A percentile compares a stretch with the other conserved stretches of the same genome.
Conservation (phyloP, 305 asterid genomes). For the Fraxinus dipetala region DNA sequence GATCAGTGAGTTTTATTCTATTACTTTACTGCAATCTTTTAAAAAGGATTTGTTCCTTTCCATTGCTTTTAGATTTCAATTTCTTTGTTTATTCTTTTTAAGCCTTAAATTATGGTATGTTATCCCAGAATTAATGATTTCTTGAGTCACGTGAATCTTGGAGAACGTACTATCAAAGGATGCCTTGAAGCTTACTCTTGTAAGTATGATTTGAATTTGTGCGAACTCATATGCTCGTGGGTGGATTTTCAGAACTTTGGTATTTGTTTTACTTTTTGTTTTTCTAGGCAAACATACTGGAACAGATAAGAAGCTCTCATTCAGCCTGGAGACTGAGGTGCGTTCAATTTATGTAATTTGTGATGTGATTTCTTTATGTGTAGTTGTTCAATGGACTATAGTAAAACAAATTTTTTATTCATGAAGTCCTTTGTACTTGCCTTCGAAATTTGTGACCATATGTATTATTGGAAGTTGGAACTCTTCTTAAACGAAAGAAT, state of each 20-base stretch:
- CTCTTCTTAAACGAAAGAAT: neutral
- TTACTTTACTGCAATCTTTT: neutral
- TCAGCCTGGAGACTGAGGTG: slow-evolving; percentile 93
- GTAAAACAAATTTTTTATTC: neutral
- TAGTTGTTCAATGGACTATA: neutral
- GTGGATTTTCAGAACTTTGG: slow-evolving; percentile 14
- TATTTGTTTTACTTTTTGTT: slow-evolving; percentile 19
- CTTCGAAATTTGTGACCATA: neutral
- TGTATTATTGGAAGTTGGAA: neutral
- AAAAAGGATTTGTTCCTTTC: neutral
- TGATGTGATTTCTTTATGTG: neutral
- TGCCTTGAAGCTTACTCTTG: slow-evolving; percentile 95
- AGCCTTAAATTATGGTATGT: slow-evolving; percentile 9
- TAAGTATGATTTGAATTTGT: slow-evolving; percentile 39
- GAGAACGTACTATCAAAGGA: slow-evolving; percentile 85
- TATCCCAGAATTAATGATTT: slow-evolving; percentile 69
- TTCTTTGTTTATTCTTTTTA: slow-evolving; percentile 1
- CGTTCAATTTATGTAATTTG: slow-evolving; percentile 17
- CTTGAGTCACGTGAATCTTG: slow-evolving; percentile 76
- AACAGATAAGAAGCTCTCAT: slow-evolving; percentile 84
- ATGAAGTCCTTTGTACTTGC: neutral
- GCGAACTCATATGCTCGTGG: slow-evolving; percentile 9
- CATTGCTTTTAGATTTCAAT: neutral
- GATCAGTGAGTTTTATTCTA: slow-evolving; percentile 52
- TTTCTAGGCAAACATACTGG: slow-evolving; percentile 84